phyloP scores from a whole-genome alignment of 2,329 filamentous ascomycete species.

The Colletotrichum simmondsii region DNA sequence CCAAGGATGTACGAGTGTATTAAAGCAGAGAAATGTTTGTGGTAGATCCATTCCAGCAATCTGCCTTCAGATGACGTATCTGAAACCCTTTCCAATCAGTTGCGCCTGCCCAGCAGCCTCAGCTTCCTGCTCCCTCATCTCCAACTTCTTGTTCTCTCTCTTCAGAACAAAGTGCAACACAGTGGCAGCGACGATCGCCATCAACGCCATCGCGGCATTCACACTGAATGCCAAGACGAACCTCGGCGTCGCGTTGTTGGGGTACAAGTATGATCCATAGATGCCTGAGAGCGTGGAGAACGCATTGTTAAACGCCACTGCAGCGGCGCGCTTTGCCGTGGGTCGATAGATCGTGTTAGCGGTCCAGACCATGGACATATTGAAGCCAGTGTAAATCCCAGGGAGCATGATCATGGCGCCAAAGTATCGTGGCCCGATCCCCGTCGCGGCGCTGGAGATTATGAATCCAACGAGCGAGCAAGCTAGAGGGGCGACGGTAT shows the following conservation, averaged over 20 bases:
- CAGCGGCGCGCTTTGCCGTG: conserved; percentile 36
- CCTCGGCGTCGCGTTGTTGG: conserved; percentile 37
- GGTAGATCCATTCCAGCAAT: background rate
- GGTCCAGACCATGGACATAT: conserved; percentile 40
- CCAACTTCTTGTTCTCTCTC: conserved; percentile 38
- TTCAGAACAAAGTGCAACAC: conserved; percentile 37
- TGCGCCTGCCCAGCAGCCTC: conserved; percentile 18
- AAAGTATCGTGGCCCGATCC: conserved; percentile 29
- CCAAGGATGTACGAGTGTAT: accelerated
- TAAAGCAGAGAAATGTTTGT: background rate
- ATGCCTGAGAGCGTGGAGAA: conserved; percentile 38
- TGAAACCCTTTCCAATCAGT: conserved; percentile 31
- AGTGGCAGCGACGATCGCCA: conserved; percentile 36
- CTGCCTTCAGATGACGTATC: conserved; percentile 23
- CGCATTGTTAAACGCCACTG: conserved; percentile 39
- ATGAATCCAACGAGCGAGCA: conserved; percentile 31
- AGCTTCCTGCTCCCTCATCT: conserved; percentile 33
- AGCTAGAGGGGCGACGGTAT: conserved; percentile 26
- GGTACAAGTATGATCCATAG: conserved; percentile 41
- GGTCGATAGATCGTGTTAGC: conserved; percentile 39
- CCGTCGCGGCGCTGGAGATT: conserved; percentile 22
- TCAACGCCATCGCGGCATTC: conserved; percentile 39
- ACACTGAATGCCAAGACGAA: conserved; percentile 41
- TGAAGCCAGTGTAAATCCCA: conserved; percentile 39
- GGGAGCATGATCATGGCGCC: conserved; percentile 39